phyloP scores from a whole-genome alignment of 2,329 filamentous ascomycete species.

The Colletotrichum paranaense region DNA sequence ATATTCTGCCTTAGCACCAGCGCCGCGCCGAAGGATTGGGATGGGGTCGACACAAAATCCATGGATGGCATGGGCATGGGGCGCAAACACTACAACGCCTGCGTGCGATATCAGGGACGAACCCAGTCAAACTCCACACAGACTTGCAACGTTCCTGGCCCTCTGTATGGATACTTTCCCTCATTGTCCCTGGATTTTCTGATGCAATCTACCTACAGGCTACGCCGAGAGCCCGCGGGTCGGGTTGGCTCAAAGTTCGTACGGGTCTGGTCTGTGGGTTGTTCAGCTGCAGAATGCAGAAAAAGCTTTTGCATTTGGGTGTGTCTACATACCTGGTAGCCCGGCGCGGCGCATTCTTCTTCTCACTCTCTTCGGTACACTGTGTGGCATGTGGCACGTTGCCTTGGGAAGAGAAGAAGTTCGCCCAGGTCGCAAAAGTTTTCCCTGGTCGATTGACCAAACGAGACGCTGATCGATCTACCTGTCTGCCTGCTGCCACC shows the following conservation, averaged over 20 bases:
- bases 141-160: slow-evolving; percentile 16
- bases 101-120: slow-evolving; percentile 18
- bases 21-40: slow-evolving; percentile 26
- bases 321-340: not conserved
- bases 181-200: slow-evolving; percentile 31
- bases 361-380: not conserved
- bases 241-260: not conserved
- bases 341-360: not conserved
- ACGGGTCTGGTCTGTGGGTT: not conserved
- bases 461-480: not conserved
- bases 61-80: not conserved
- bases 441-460: not conserved
- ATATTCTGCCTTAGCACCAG: slow-evolving; percentile 14
- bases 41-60: not conserved
- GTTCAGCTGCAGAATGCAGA: not conserved
- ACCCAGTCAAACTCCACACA: slow-evolving; percentile 33
- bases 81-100: not conserved
- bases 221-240: not conserved
- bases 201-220: slow-evolving; percentile 6
- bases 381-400: slow-evolving; percentile 19
- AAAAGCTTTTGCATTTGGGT: not conserved
- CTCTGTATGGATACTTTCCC: slow-evolving; percentile 6
- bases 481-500: not conserved
- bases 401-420: not conserved
- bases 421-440: slow-evolving; percentile 1